Evolutionary conservation across 2,329 filamentous ascomycete genomes (phyloP).

Genomic region (Claviceps pazoutovae): DNA sequence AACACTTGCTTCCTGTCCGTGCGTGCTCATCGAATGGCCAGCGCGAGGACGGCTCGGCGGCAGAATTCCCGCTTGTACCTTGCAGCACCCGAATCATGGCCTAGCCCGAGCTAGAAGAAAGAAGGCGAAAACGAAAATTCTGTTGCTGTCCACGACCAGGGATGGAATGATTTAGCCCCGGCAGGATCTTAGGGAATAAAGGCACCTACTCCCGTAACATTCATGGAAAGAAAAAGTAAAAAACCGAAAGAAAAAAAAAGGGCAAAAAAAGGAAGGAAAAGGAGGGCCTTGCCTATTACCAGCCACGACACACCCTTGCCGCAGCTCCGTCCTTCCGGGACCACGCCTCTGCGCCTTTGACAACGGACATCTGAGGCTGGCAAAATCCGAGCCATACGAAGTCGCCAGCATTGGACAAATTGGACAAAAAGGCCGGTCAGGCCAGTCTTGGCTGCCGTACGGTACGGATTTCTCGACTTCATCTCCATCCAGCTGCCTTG

Average conservation of each 20-base stretch:
- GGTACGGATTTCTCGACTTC: background rate
- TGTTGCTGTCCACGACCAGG: conserved; percentile 4
- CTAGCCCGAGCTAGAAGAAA: conserved; percentile 3
- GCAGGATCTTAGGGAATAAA: conserved; percentile 6
- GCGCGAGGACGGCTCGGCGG: background rate
- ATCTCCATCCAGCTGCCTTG: background rate
- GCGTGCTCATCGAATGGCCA: background rate
- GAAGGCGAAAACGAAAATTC: conserved; percentile 2
- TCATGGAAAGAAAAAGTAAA: background rate
- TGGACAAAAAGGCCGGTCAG: background rate
- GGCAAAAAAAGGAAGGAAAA: background rate
- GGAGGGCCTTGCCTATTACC: background rate
- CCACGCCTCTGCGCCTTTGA: conserved; percentile 2
- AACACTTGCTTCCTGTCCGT: conserved; percentile 1
- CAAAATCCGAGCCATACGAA: background rate
- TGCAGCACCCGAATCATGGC: background rate
- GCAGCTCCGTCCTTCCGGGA: conserved; percentile 4
- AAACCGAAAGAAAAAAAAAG: background rate
- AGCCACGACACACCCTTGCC: conserved; percentile 5
- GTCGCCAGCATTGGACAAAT: background rate
- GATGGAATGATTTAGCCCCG: conserved; percentile 6
- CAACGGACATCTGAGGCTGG: background rate
- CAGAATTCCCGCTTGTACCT: conserved; percentile 1
- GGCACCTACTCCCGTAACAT: background rate
- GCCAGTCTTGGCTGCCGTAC: background rate